A percentile compares a stretch with the other conserved stretches of the same genome.
Evolutionary conservation across 495 filamentous ascomycete species (phyloP).

Genomic region (Penicillium crystallinum): DNA sequence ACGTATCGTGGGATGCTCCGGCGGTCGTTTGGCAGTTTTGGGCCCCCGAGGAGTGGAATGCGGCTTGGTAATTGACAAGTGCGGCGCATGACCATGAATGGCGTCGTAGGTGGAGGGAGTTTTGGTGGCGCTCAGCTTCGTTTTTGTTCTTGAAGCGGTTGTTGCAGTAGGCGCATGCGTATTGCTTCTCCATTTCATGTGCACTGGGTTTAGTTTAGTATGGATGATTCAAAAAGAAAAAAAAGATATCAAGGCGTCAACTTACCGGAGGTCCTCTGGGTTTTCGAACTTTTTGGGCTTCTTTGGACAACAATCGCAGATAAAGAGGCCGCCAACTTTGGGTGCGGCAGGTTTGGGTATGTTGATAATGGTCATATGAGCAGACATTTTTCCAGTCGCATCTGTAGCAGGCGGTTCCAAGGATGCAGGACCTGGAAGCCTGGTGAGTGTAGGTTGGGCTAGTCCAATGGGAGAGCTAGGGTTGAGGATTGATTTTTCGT

Average conservation of each 20-base stretch:
- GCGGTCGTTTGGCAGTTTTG: constrained; percentile 33
- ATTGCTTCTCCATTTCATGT: constrained; percentile 96
- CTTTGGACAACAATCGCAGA: constrained; percentile 97
- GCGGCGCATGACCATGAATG: constrained; percentile 98
- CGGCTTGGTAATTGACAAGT: constrained; percentile 66
- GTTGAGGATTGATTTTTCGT: constrained; percentile 47
- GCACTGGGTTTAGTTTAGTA: constrained; percentile 31
- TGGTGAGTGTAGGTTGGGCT: constrained; percentile 19
- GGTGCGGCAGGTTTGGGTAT: constrained; percentile 25
- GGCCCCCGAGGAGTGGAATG: constrained; percentile 72
- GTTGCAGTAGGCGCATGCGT: constrained; percentile 82
- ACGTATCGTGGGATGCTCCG: constrained; percentile 60
- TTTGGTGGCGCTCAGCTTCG: constrained; percentile 95
- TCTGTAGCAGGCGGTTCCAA: constrained; percentile 30
- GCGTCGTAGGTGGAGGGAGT: constrained; percentile 88
- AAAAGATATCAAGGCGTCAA: constrained; percentile 2
- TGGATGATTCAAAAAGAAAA: background rate
- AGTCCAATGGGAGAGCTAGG: constrained; percentile 53
- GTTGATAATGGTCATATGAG: constrained; percentile 26
- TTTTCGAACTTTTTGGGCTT: constrained; percentile 98
- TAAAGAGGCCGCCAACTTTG: constrained; percentile 52
- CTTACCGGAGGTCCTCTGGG: constrained; percentile 78
- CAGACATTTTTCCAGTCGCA: constrained; percentile 39
- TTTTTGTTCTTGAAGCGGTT: constrained; percentile 99
- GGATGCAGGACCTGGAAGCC: constrained; percentile 16